Base-by-base conservation (phyloP, 75 land plant species). In the Cunninghamia lanceolata region DNA sequence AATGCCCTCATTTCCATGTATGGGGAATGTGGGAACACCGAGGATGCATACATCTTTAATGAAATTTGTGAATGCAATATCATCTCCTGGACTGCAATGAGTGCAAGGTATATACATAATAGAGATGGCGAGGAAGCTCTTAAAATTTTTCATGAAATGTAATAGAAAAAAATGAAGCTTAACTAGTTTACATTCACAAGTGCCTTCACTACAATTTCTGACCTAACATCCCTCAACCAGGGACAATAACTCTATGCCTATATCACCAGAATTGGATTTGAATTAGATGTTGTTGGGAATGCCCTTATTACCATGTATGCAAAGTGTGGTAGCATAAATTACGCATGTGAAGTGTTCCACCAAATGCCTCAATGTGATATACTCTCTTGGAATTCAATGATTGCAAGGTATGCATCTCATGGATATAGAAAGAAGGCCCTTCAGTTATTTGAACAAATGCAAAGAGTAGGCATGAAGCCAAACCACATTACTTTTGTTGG, bases 291-390 rank as follows among this genome's bases (percentile, higher is more conserved):
- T 16, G 42, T 83, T 17, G 35, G 52, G 30, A 88, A 81, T 86
- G 90, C 91, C 30, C 87, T 90, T 71, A 15, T 90, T 15, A 78
- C 56, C 42, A 90, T 90, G 91, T 90, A 90, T 74, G 52, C 86
- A 32, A 88, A 85, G 30, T 88, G 89, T 45, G 90, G 91, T 9
- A 30, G 68, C 39, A 35, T 90, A 45, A 80, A 83, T n/a, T 59
- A 88, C 28, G 87, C 91, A 54, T 35, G 47, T 21, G 34, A 77
- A 47, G 77, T 88, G 35, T 90, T 90, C 32, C n/a, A 84, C 50
- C 52, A 21, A 28, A 63, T 83, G 84, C 47, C 56, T 42, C 17
- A 74, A 19, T 74, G 2, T 13, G 77, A 88, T 66, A 82, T 82
- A 13, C 28, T 88, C 19, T 81, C 87, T 1, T 90, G 83, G 81